Percentiles rank a stretch among this genome's conserved stretches.
phyloP scores from a whole-genome alignment of 441 rosid species.

The Erysimum cheiri region DNA sequence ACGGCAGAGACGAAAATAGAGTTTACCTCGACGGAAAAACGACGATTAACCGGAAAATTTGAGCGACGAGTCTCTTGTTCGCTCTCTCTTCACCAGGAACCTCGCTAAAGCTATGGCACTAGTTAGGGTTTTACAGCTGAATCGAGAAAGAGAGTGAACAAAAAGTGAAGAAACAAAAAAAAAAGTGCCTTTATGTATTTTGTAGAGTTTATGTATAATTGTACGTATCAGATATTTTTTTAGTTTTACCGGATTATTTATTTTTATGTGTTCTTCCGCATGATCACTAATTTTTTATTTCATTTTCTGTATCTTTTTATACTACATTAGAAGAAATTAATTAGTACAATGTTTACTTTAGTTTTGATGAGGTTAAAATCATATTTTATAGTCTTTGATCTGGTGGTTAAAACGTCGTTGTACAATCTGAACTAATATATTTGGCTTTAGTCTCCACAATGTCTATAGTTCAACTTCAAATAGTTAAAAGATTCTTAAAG shows the following conservation, averaged over 20 bases:
- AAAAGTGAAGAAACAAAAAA: neutral
- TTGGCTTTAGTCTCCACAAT: neutral
- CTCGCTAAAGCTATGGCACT: constrained; percentile 28
- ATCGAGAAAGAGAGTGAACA: constrained; percentile 30
- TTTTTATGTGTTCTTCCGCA: neutral
- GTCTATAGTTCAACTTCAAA: neutral
- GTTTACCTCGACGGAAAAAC: constrained; percentile 32
- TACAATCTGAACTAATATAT: constrained; percentile 6
- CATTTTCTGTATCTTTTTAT: no score
- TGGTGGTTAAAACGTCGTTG: neutral
- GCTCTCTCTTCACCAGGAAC: constrained; percentile 15
- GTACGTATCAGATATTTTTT: constrained; percentile 11
- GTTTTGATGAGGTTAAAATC: neutral
- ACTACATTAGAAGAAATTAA: no score
- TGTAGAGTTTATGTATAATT: constrained; percentile 22
- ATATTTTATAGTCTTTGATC: neutral
- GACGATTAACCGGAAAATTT: constrained; percentile 15
- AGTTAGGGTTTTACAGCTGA: constrained; percentile 46
- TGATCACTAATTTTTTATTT: no score
- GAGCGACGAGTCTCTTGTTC: constrained; percentile 14
- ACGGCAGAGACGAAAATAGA: neutral
- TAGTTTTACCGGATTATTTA: no score
- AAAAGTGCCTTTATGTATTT: constrained; percentile 15
- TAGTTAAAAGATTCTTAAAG: neutral
- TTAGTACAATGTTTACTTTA: neutral